Evolutionary conservation across 75 land plant species (phyloP).

Genomic region (Sequoiadendron giganteum): DNA sequence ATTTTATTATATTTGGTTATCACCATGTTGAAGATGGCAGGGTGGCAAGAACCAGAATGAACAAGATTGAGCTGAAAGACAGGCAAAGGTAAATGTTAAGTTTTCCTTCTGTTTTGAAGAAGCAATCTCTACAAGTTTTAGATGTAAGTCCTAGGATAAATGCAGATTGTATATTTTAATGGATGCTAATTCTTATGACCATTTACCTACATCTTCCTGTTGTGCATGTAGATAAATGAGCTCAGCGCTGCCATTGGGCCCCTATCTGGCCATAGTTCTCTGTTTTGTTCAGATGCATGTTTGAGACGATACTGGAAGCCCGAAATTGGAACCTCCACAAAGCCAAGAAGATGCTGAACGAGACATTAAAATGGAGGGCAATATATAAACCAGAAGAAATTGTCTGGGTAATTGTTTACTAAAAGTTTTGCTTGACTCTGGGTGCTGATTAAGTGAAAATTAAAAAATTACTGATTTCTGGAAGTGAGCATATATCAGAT

Average conservation of each 20-base stretch:
- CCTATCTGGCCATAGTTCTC: slow-evolving; percentile 40
- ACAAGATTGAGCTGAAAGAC: slow-evolving; percentile 1
- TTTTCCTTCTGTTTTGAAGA: neutral
- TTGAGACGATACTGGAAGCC: slow-evolving; percentile 80
- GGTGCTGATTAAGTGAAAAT: neutral
- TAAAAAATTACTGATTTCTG: neutral
- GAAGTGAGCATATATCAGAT: too few species aligned
- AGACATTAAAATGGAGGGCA: too few species aligned
- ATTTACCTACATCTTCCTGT: neutral
- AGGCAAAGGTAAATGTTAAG: slow-evolving; percentile 2
- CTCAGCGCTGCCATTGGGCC: slow-evolving; percentile 69
- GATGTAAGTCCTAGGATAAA: neutral
- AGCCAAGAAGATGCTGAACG: slow-evolving; percentile 81
- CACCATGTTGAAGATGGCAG: slow-evolving; percentile 9
- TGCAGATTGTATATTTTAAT: neutral
- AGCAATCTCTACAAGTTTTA: neutral
- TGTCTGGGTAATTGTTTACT: slow-evolving; percentile 63
- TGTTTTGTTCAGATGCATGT: slow-evolving; percentile 70
- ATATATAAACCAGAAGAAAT: too few species aligned
- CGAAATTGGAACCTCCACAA: slow-evolving; percentile 83
- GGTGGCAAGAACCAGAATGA: slow-evolving; percentile 5
- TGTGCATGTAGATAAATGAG: slow-evolving; percentile 50
- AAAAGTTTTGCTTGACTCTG: neutral
- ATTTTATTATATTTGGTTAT: neutral
- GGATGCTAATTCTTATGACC: neutral